Evolutionary conservation across 78 protist species (phyloP).

Genomic region (Dictyostelium purpureum): DNA sequence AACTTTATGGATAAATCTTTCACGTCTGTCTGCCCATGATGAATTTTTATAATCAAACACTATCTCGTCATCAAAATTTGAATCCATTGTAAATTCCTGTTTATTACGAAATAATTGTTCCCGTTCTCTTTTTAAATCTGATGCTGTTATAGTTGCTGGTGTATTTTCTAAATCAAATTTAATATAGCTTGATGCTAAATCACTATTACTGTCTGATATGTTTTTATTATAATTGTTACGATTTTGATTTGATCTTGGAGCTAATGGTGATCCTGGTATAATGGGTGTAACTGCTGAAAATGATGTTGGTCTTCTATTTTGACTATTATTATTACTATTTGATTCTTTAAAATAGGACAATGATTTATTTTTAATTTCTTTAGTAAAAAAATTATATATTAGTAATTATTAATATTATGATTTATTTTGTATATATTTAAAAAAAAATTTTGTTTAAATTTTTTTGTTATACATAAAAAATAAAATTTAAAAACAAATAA

Average conservation of each 20-base stretch:
- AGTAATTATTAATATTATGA: background rate
- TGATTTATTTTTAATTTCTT: background rate
- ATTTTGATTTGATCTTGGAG: background rate
- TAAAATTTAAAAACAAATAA: too few species aligned
- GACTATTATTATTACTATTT: background rate
- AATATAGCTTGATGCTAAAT: too few species aligned
- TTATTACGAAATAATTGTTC: constrained; percentile 36
- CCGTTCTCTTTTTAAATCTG: constrained; percentile 55
- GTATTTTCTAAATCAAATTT: constrained; percentile 13
- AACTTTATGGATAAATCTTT: background rate
- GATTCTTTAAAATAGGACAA: background rate
- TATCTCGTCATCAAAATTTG: background rate
- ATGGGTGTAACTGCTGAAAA: constrained; percentile 22
- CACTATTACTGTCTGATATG: background rate
- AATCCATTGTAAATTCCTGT: constrained; percentile 44
- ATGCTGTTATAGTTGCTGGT: constrained; percentile 64
- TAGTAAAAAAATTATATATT: background rate
- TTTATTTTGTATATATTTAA: background rate
- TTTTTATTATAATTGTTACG: background rate
- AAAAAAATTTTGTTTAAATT: too few species aligned
- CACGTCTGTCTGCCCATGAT: constrained; percentile 63
- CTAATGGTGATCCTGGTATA: background rate
- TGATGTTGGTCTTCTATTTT: constrained; percentile 38
- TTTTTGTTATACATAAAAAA: too few species aligned
- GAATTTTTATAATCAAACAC: background rate